These are phyloP conservation scores for Scleromitrula shiraiana DNA, from an alignment of 2,329 filamentous ascomycete species.

Conservation along the genomic window DNA sequence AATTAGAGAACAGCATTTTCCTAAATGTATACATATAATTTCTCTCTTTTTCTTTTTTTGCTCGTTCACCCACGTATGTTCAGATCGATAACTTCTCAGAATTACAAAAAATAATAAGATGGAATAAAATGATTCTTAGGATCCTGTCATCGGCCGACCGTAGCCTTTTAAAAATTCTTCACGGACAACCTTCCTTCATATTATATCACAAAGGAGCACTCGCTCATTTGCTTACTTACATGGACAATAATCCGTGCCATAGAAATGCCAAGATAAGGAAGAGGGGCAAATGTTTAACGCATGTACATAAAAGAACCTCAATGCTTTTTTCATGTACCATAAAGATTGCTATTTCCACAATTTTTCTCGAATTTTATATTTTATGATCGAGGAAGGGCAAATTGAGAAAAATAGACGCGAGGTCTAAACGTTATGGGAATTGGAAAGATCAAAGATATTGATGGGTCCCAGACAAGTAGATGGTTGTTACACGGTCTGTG, in stretches of 20 bases:
- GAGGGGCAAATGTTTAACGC: too few relatives aligned
- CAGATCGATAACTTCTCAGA: too few relatives aligned
- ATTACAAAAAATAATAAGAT: not conserved
- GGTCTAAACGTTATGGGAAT: not conserved
- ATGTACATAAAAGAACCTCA: too few relatives aligned
- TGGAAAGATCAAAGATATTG: not conserved
- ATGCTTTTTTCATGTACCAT: too few relatives aligned
- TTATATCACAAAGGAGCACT: not conserved
- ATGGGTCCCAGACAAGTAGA: too few relatives aligned
- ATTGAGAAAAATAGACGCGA: not conserved
- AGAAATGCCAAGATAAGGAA: too few relatives aligned
- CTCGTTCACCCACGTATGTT: too few relatives aligned
- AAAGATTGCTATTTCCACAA: not conserved
- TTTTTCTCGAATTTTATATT: not conserved
- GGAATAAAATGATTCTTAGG: not conserved
- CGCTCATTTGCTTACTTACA: too few relatives aligned
- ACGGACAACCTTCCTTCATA: not conserved
- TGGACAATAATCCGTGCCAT: too few relatives aligned
- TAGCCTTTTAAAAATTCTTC: not conserved
- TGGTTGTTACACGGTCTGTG: conserved; percentile 5
- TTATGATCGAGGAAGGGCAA: not conserved
- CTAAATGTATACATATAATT: too few relatives aligned
- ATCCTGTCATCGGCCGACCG: conserved; percentile 6
- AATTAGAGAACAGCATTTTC: conserved; percentile 2
- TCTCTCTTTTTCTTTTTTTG: not conserved